Percentiles rank a stretch among this genome's conserved stretches.
Evolutionary conservation across 2,329 filamentous ascomycete genomes (phyloP).

Genomic region (Hymenoscyphus fructigenus): DNA sequence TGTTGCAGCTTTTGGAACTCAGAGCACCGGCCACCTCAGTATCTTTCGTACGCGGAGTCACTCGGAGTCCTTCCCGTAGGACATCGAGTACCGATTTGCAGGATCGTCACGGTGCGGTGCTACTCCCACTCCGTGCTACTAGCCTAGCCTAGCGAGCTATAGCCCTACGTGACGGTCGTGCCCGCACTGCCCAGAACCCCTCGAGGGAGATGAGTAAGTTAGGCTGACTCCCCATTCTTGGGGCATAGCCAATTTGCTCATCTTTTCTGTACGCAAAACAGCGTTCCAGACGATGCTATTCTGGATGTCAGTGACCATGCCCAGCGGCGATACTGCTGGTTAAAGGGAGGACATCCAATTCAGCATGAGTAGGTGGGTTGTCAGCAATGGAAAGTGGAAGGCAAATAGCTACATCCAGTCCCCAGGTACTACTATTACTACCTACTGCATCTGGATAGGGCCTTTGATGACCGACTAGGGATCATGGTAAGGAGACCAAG

Average conservation of each 20-base stretch:
- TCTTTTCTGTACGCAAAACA: neutral
- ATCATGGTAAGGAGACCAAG: neutral
- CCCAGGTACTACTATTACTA: neutral
- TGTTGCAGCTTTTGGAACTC: neutral
- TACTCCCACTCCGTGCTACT: too few species aligned
- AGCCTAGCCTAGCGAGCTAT: neutral
- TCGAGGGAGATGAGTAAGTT: slow-evolving; percentile 2
- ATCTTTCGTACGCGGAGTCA: neutral
- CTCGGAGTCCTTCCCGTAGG: neutral
- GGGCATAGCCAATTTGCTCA: neutral
- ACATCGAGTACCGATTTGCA: neutral
- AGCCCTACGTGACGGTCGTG: slow-evolving; percentile 2
- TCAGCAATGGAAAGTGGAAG: neutral
- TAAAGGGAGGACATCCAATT: neutral
- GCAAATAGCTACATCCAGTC: neutral
- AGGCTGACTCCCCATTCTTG: neutral
- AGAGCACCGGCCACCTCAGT: neutral
- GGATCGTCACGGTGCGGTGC: neutral
- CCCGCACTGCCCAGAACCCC: neutral
- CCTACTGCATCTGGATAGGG: neutral
- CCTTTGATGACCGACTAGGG: neutral
- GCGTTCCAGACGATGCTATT: neutral
- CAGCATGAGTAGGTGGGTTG: neutral
- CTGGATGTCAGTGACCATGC: neutral
- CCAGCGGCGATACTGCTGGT: neutral